Conservation (phyloP, 495 filamentous ascomycete species). For the Annulohypoxylon stygium region DNA sequence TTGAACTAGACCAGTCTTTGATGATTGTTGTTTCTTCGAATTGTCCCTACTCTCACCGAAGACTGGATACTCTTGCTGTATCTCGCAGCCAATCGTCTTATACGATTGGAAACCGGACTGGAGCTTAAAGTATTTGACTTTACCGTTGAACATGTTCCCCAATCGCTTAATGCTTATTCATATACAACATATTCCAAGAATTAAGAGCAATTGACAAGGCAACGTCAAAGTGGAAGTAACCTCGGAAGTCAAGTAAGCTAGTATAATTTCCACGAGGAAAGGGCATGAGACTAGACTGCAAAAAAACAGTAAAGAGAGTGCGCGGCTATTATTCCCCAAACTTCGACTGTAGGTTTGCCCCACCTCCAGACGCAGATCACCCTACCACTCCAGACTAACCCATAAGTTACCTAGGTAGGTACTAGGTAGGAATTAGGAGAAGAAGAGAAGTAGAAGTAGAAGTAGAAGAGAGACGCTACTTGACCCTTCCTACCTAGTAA, state of each 20-base stretch:
- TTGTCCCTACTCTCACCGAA: neutral
- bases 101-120: neutral
- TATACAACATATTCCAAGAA: neutral
- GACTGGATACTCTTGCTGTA: neutral
- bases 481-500: too few relatives aligned
- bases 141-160: neutral
- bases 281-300: neutral
- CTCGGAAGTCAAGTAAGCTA: neutral
- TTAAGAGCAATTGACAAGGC: neutral
- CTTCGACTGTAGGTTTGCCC: slow-evolving; percentile 7
- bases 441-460: neutral
- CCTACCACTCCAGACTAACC: slow-evolving; percentile 5
- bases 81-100: neutral
- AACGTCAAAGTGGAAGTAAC: neutral
- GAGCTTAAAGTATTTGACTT: neutral
- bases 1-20: neutral
- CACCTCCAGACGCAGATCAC: slow-evolving; percentile 18
- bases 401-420: slow-evolving; percentile 12
- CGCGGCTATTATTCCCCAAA: slow-evolving; percentile 18
- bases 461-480: too few relatives aligned
- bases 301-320: slow-evolving; percentile 7
- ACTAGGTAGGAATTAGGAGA: neutral
- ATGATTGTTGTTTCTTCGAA: neutral
- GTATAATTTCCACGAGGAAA: neutral
- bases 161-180: slow-evolving; percentile 5